Conservation (phyloP, 192 early-diverging fungal genomes). For the Phlyctochytrium arcticum region DNA sequence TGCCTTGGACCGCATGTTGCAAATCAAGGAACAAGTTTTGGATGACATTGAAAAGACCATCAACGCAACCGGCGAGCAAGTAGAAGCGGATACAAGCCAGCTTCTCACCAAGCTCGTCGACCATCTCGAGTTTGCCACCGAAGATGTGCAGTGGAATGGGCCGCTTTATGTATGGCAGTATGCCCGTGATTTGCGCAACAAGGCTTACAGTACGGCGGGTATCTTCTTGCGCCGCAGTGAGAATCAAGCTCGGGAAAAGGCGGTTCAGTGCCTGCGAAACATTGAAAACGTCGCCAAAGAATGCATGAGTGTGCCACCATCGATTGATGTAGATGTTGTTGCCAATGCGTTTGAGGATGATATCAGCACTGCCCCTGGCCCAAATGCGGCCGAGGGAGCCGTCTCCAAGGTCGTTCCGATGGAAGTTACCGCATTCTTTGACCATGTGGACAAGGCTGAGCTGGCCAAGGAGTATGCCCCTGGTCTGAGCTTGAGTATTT, state of each 20-base stretch:
- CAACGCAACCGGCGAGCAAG: constrained; percentile 31
- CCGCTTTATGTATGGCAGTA: constrained; percentile 82
- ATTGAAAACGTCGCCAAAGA: constrained; percentile 33
- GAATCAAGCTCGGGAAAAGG: constrained; percentile 35
- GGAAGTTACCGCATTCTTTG: constrained; percentile 51
- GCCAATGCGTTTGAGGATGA: constrained; percentile 33
- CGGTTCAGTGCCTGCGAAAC: constrained; percentile 30
- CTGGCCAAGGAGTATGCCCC: constrained; percentile 50
- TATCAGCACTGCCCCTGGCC: not conserved
- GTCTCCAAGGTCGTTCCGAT: constrained; percentile 32
- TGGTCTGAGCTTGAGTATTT: constrained; percentile 34
- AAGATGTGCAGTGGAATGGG: constrained; percentile 73
- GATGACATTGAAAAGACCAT: constrained; percentile 49
- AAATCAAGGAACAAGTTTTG: constrained; percentile 66
- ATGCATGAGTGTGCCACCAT: constrained; percentile 35
- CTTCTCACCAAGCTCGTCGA: constrained; percentile 51
- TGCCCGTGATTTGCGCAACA: constrained; percentile 67
- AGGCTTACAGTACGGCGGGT: constrained; percentile 37
- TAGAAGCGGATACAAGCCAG: constrained; percentile 28
- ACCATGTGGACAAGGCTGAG: constrained; percentile 45
- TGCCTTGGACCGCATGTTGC: constrained; percentile 69
- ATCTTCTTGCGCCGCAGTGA: constrained; percentile 36
- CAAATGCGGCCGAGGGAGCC: constrained; percentile 15
- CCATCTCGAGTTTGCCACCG: constrained; percentile 64
- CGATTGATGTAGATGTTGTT: constrained; percentile 30